Conservation (phyloP, 805 yeast genomes). For the Cyberlindnera veronae region DNA sequence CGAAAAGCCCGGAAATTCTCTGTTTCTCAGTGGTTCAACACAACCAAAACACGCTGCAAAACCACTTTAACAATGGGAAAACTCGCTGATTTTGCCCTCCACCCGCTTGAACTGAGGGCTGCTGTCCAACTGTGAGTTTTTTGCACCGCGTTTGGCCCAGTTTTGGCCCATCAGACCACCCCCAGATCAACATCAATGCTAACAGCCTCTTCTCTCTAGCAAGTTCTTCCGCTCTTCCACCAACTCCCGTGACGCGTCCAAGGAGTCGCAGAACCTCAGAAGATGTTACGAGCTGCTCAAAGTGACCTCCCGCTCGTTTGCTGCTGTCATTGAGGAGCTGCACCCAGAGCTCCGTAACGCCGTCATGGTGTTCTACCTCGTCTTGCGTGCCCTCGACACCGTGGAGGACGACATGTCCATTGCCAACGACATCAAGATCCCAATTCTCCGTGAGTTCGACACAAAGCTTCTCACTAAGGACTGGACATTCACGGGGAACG, state of each 20-base stretch:
- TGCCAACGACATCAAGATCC: slow-evolving; percentile 65
- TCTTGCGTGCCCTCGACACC: slow-evolving; percentile 89
- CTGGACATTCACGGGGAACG: slow-evolving; percentile 80
- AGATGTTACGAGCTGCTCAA: slow-evolving; percentile 67
- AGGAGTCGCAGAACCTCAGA: slow-evolving; percentile 42
- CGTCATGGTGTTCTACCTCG: slow-evolving; percentile 78
- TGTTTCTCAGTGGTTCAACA: too few relatives aligned
- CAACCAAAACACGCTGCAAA: not conserved
- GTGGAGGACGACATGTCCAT: slow-evolving; percentile 95
- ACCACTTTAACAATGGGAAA: slow-evolving; percentile 15
- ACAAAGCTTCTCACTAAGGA: slow-evolving; percentile 57
- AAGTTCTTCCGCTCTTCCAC: slow-evolving; percentile 38
- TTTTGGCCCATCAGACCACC: not conserved
- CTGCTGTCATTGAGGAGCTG: slow-evolving; percentile 87
- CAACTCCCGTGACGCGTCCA: slow-evolving; percentile 33
- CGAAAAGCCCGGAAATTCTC: too few relatives aligned
- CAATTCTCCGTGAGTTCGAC: slow-evolving; percentile 67
- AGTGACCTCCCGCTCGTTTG: slow-evolving; percentile 84
- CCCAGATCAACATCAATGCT: not conserved
- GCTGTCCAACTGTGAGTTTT: slow-evolving; percentile 15
- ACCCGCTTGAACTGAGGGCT: slow-evolving; percentile 15
- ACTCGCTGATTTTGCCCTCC: slow-evolving; percentile 11
- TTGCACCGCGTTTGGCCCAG: not conserved
- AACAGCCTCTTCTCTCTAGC: slow-evolving; percentile 30
- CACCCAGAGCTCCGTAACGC: slow-evolving; percentile 85